Evolutionary conservation across 208 protist species (phyloP).

Genomic region (Phytomonas sp.): DNA sequence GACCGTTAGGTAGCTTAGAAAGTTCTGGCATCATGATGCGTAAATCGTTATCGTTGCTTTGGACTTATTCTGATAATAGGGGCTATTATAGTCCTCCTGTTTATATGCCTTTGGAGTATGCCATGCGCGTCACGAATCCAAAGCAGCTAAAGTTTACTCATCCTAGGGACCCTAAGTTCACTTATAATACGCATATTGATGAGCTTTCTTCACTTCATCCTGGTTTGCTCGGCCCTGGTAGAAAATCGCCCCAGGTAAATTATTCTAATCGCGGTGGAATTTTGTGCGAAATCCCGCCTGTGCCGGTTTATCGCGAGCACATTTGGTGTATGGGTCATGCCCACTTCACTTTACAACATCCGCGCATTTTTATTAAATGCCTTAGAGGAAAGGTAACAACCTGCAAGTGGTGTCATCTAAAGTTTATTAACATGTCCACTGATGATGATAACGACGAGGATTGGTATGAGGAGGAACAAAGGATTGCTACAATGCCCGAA

Average conservation of each 20-base stretch:
- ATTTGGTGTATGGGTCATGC: slow-evolving; percentile 87
- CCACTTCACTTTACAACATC: slow-evolving; percentile 76
- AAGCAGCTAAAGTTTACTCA: slow-evolving; percentile 79
- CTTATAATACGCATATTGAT: slow-evolving; percentile 69
- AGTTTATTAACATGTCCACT: slow-evolving; percentile 89
- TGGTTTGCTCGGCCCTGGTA: slow-evolving; percentile 63
- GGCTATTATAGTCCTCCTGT: slow-evolving; percentile 80
- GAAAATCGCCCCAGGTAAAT: slow-evolving; percentile 74
- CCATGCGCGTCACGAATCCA: slow-evolving; percentile 70
- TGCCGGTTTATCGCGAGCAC: slow-evolving; percentile 74
- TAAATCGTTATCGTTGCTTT: slow-evolving; percentile 30
- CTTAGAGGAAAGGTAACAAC: slow-evolving; percentile 60
- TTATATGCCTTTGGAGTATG: slow-evolving; percentile 84
- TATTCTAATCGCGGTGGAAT: slow-evolving; percentile 75
- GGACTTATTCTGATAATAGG: slow-evolving; percentile 67
- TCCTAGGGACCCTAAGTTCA: slow-evolving; percentile 81
- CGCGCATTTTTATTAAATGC: slow-evolving; percentile 86
- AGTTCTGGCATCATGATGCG: slow-evolving; percentile 27
- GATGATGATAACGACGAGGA: slow-evolving; percentile 83
- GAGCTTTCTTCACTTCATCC: slow-evolving; percentile 67
- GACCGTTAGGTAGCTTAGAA: background rate
- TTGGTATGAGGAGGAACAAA: slow-evolving; percentile 81
- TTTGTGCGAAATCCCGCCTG: slow-evolving; percentile 80
- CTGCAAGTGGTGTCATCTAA: slow-evolving; percentile 86
- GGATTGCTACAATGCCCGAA: slow-evolving; percentile 80